Evolutionary conservation across 2,329 filamentous ascomycete genomes (phyloP), one percentile per base, ranked within the genome.

Genomic region (Trichoderma simmonsii): DNA sequence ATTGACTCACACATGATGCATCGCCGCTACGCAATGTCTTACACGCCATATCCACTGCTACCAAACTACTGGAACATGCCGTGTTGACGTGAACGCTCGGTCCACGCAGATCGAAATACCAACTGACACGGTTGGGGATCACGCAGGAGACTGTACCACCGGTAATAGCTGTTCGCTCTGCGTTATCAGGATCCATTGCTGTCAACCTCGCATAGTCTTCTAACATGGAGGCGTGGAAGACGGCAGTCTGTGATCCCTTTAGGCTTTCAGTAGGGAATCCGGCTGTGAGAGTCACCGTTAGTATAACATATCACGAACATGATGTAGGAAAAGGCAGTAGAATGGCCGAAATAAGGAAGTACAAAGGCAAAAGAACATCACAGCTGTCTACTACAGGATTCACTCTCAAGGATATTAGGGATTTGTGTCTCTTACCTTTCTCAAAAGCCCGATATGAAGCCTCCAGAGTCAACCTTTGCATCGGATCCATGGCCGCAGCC

Each of bases 71-170:
- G 0, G 85, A 87, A 72, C 86, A 88, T 0, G 84, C 86, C 0
- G 86, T 87, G 66, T 87, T 85, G 1, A 87, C 79, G 0, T 85
- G 85, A 74, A 86, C 77, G 14, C 82, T 85, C 0, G 86, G 83
- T 0, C 86, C 85, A 6, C 75, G 75, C 61, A 86, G 81, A 75
- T 87, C 81, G 71, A 84, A 86, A 60, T 82, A 83, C 74, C 86
- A 85, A 1, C 83, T 85, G 9, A 86, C 74, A 14, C 85, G 80
- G 73, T 86, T 86, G 0, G 83, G 78, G 6, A 84, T 64, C 54
- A 85, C 82, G 1, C 80, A 80, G 3, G 80, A 75, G 0, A 81
- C 81, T 14, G 81, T 82, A 72, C 84, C 34, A 21, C 64, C 85
- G 0, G 83, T 85, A 21, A 81, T 80, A 36, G 79, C 76, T 39